Conservation (phyloP, 2,329 filamentous ascomycete species). For the Cladosporium oxysporum region DNA sequence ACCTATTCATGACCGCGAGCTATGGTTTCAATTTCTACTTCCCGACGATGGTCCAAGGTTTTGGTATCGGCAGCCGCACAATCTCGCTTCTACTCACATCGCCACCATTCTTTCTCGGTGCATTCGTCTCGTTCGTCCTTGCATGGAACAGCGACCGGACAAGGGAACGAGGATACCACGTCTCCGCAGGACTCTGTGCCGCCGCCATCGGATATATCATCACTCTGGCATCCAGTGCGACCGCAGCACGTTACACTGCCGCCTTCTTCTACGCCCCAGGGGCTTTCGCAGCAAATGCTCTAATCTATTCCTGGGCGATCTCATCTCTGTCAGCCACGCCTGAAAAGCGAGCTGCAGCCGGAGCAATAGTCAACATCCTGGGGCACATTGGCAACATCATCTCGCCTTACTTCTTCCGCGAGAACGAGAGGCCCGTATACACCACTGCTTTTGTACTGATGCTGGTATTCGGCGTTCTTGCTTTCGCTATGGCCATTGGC, state of each 20-base stretch:
- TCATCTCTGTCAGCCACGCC: constrained; percentile 40
- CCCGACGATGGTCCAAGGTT: constrained; percentile 25
- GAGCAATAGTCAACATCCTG: constrained; percentile 53
- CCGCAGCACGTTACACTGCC: constrained; percentile 30
- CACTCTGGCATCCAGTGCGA: not conserved
- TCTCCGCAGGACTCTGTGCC: not conserved
- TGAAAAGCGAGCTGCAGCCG: constrained; percentile 49
- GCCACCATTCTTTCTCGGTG: constrained; percentile 30
- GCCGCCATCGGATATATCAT: constrained; percentile 8
- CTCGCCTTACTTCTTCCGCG: constrained; percentile 44
- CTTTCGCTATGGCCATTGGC: constrained; percentile 1
- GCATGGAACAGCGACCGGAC: constrained; percentile 40
- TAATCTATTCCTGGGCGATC: constrained; percentile 42
- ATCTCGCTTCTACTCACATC: constrained; percentile 38
- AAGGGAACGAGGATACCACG: constrained; percentile 44
- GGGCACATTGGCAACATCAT: constrained; percentile 45
- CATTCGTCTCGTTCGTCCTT: constrained; percentile 34
- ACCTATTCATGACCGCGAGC: not conserved
- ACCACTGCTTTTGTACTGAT: constrained; percentile 20
- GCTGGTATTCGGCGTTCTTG: constrained; percentile 17
- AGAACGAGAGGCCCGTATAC: constrained; percentile 17
- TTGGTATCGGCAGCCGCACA: constrained; percentile 37
- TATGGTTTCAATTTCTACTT: constrained; percentile 12
- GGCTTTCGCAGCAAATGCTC: constrained; percentile 38
- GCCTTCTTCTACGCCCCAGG: constrained; percentile 39